phyloP scores from a whole-genome alignment of 1,139 yeast species.

The Zygosaccharomyces sapae region DNA sequence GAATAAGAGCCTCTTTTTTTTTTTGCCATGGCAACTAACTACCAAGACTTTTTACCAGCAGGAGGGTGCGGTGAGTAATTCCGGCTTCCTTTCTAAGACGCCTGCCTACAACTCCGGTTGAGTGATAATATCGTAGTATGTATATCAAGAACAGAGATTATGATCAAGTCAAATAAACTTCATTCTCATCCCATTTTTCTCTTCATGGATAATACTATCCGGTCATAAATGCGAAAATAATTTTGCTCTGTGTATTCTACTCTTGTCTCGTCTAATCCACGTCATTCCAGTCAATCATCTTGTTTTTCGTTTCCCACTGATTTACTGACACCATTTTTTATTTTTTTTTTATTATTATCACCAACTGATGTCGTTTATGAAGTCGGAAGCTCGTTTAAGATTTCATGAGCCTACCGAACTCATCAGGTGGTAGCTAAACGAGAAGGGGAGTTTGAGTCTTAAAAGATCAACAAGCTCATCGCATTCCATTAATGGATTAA shows the following conservation, averaged over 20 bases:
- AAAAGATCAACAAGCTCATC: conserved; percentile 8
- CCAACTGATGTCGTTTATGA: conserved; percentile 1
- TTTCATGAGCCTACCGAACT: neutral
- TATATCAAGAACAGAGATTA: neutral
- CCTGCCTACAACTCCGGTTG: no score
- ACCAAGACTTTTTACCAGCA: neutral
- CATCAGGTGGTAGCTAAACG: conserved; percentile 12
- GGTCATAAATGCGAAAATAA: neutral
- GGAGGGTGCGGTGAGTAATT: neutral
- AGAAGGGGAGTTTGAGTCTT: conserved; percentile 4
- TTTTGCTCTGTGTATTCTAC: neutral
- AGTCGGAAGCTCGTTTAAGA: neutral
- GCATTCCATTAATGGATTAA: neutral
- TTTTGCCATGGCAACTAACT: neutral
- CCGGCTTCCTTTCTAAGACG: neutral
- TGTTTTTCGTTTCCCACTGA: neutral
- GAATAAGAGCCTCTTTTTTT: neutral
- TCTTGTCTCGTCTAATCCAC: neutral
- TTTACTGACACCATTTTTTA: conserved; percentile 2
- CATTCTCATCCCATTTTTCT: neutral
- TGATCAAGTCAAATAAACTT: neutral
- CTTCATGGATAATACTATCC: neutral
- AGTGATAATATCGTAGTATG: no score
- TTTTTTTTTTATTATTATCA: conserved; percentile 1
- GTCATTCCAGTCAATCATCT: neutral